Evolutionary conservation across 225 moss, liverwort and hornwort species (phyloP).

Genomic region (Pseudisothecium myosuroides): DNA sequence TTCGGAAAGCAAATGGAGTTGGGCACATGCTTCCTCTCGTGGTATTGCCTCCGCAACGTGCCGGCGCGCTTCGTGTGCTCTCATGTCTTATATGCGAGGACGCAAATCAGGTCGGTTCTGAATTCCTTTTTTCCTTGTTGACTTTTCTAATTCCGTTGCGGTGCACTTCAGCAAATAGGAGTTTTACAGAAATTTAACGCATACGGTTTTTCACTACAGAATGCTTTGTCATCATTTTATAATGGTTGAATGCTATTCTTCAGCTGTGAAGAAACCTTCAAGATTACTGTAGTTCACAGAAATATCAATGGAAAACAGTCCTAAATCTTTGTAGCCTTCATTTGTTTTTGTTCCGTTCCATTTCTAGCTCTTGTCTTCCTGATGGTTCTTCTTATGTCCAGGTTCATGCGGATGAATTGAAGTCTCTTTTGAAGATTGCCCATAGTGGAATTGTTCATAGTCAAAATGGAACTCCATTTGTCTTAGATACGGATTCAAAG

Average conservation of each 20-base stretch:
- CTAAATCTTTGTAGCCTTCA: background rate
- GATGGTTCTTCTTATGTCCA: constrained; percentile 12
- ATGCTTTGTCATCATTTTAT: background rate
- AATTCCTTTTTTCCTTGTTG: background rate
- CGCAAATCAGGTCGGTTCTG: constrained; percentile 40
- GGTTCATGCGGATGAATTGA: constrained; percentile 70
- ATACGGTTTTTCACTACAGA: background rate
- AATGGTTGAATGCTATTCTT: background rate
- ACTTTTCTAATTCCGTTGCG: background rate
- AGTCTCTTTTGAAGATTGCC: constrained; percentile 46
- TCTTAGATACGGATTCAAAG: constrained; percentile 40
- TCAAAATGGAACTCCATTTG: constrained; percentile 34
- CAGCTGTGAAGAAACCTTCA: background rate
- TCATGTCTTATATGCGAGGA: constrained; percentile 83
- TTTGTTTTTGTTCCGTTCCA: background rate
- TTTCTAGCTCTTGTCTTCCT: background rate
- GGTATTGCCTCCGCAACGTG: constrained; percentile 48
- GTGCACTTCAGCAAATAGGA: background rate
- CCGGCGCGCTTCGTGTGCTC: constrained; percentile 63
- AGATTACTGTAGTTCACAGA: background rate
- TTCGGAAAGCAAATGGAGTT: constrained; percentile 66
- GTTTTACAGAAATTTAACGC: background rate
- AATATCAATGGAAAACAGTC: background rate
- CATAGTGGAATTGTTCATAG: constrained; percentile 40
- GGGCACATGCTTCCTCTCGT: constrained; percentile 51